These are phyloP conservation scores for Myxozyma melibiosi DNA, from an alignment of 805 yeast genomes.

Conservation along the genomic window DNA sequence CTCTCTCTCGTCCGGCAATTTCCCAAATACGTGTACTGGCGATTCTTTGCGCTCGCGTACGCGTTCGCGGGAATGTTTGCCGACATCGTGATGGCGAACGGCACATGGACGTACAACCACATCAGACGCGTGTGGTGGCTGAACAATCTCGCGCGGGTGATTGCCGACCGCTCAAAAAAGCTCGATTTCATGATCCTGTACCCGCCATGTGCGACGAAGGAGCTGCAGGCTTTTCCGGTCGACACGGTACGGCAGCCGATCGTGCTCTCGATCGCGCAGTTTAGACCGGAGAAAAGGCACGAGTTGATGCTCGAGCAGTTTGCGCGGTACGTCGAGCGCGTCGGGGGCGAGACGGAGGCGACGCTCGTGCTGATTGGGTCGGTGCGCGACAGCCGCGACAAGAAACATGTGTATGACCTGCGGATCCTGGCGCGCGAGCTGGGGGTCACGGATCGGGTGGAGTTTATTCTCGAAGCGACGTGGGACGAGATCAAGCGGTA, in stretches of 20 bases:
- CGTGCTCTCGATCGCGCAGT: slow-evolving; percentile 79
- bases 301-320: slow-evolving; percentile 66
- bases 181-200: slow-evolving; percentile 57
- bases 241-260: slow-evolving; percentile 30
- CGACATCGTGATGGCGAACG: slow-evolving; percentile 70
- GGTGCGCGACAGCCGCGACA: slow-evolving; percentile 71
- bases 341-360: slow-evolving; percentile 11
- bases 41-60: slow-evolving; percentile 62
- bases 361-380: slow-evolving; percentile 80
- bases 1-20: slow-evolving; percentile 43
- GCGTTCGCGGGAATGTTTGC: slow-evolving; percentile 66
- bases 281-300: slow-evolving; percentile 94
- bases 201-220: slow-evolving; percentile 87
- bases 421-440: slow-evolving; percentile 49
- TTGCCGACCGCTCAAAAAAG: slow-evolving; percentile 32
- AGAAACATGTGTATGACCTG: slow-evolving; percentile 56
- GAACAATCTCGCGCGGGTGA: slow-evolving; percentile 13
- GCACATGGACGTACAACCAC: slow-evolving; percentile 90
- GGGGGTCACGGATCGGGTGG: slow-evolving; percentile 49
- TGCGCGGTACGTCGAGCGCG: slow-evolving; percentile 48
- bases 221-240: slow-evolving; percentile 31
- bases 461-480: slow-evolving; percentile 73
- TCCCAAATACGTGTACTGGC: slow-evolving; percentile 70
- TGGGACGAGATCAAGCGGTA: slow-evolving; percentile 61
- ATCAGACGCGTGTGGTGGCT: slow-evolving; percentile 64